Evolutionary conservation across 108 stramenopile genomes (phyloP).

Genomic region (Conticribra weissflogii): DNA sequence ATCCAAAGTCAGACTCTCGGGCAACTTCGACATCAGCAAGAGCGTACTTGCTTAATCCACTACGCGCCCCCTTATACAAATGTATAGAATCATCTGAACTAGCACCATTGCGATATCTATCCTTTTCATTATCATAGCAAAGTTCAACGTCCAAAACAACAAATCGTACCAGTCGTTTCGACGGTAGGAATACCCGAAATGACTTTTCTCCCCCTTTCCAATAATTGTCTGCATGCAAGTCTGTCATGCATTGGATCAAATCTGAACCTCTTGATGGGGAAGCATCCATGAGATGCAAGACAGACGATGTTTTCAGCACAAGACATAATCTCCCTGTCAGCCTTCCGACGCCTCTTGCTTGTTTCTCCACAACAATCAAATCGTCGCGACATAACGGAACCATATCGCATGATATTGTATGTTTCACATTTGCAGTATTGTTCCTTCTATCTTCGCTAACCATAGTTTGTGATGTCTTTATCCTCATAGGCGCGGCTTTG

Average conservation of each 20-base stretch:
- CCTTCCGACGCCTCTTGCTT: constrained; percentile 67
- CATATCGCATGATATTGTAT: constrained; percentile 93
- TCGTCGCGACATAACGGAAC: constrained; percentile 98
- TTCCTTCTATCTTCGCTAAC: constrained; percentile 90
- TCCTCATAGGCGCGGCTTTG: constrained; percentile 81
- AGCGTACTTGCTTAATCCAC: constrained; percentile 60
- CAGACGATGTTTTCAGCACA: constrained; percentile 67
- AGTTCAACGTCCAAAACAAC: constrained; percentile 94
- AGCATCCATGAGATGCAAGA: constrained; percentile 72
- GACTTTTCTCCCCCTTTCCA: constrained; percentile 77
- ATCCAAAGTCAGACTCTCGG: constrained; percentile 91
- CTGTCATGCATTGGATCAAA: constrained; percentile 39
- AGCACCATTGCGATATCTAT: constrained; percentile 22
- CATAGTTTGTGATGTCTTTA: constrained; percentile 89
- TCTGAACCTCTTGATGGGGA: constrained; percentile 60
- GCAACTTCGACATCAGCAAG: constrained; percentile 95
- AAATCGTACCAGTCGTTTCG: constrained; percentile 77
- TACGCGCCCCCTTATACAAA: constrained; percentile 46
- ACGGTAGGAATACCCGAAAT: constrained; percentile 66
- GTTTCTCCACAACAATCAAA: constrained; percentile 84
- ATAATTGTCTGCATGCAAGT: constrained; percentile 69
- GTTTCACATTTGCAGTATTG: constrained; percentile 93
- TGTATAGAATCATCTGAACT: constrained; percentile 12
- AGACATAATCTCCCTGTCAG: constrained; percentile 78
- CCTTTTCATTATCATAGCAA: constrained; percentile 35